Percentiles rank a stretch among this genome's conserved stretches.
Evolutionary conservation across 2,329 filamentous ascomycete genomes (phyloP).

Genomic region (Aspergillus bombycis): DNA sequence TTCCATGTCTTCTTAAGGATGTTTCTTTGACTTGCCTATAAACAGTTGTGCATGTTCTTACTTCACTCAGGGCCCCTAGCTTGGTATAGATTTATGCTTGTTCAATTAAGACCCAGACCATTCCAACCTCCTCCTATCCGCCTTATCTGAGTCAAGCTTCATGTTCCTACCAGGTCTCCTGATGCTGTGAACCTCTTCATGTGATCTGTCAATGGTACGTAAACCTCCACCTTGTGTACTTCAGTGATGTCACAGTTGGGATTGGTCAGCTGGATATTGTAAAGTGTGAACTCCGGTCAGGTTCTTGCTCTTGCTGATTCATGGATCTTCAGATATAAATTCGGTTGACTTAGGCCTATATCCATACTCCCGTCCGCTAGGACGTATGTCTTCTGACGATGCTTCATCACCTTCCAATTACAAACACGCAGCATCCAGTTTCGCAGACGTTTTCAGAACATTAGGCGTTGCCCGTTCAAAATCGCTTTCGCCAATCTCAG

Average conservation of each 20-base stretch:
- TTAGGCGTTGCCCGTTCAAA: constrained; percentile 44
- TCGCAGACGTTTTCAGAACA: constrained; percentile 49
- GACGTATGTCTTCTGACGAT: constrained; percentile 50
- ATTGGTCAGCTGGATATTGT: neutral
- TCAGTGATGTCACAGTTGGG: neutral
- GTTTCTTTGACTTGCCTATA: neutral
- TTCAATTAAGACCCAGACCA: neutral
- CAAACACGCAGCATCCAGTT: constrained; percentile 42
- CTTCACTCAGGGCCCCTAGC: neutral
- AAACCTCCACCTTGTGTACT: neutral
- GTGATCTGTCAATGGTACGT: constrained; percentile 21
- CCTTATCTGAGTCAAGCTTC: constrained; percentile 16
- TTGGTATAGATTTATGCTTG: neutral
- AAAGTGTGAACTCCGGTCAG: neutral
- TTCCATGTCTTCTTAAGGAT: neutral
- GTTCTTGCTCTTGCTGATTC: constrained; percentile 5
- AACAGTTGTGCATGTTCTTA: neutral
- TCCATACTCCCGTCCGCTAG: constrained; percentile 24
- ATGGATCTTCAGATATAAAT: constrained; percentile 22
- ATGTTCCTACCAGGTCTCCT: constrained; percentile 12
- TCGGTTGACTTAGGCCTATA: constrained; percentile 18
- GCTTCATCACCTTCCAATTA: constrained; percentile 38
- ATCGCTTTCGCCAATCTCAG: constrained; percentile 40
- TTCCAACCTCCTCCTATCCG: constrained; percentile 6
- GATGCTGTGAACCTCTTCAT: constrained; percentile 14